Base-by-base conservation (phyloP, 139 green algal species). In the Coelastrella sp. region DNA sequence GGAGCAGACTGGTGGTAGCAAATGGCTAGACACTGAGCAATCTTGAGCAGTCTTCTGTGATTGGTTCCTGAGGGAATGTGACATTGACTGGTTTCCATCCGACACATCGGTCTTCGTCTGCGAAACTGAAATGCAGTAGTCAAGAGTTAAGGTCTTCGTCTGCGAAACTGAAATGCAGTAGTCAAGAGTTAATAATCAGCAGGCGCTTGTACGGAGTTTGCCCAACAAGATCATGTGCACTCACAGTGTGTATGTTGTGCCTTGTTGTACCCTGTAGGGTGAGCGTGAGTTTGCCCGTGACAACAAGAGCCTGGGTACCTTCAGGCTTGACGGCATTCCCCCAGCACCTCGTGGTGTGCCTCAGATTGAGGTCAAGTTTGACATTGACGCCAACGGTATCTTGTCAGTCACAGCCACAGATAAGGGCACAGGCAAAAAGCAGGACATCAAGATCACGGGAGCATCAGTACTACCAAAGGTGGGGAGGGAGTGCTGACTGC, bases 381-480 rank as follows among this genome's bases (percentile, higher is more conserved):
- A 99, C 96, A 99, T 99, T 90, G 98, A 99, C 89, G 98, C 98
- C 91, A 99, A 99, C 92, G 98, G 98, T 83, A 99, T 99, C 92
- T 94, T 99, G 60, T 96, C 91, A 14, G 98, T 99, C 19, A 96
- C 94, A 56, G 98, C 98, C 73, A 97, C 94, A 5, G 98, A 99
- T 94, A 99, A 99, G 97, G 98, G 97, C 91, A 98, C 96, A 3
- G 94, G 96, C 92, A 99, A 99, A 96, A 96, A 98, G 96, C 95
- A 98, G 95, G 97, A 99, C 93, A 99, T 99, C 93, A 98, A 97
- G 93, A 99, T 99, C 95, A 99, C 98, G 0, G 94, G 94, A 64
- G 94, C 94, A 8, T 95, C 92, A 73, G 94, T 92, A 2, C 91
- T 98, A 64, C 90, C 90, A 74, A 95, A 92, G 83, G 83, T 88